Conservation (phyloP, 2,329 filamentous ascomycete species). For the Torrubiella hemipterigena region DNA sequence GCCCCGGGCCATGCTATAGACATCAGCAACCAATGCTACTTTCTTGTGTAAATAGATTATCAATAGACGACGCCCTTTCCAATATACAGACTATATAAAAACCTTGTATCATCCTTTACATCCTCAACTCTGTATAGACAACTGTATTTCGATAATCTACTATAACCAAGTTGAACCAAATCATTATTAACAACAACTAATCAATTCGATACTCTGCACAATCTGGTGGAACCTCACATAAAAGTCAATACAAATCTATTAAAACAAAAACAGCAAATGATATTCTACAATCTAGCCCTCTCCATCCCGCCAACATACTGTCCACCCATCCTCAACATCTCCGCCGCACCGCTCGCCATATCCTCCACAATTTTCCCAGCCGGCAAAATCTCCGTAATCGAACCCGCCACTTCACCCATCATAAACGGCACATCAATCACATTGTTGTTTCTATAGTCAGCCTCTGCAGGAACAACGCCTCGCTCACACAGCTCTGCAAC, state of each 20-base stretch:
- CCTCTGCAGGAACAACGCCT: conserved; percentile 69
- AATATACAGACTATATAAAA: too few relatives aligned
- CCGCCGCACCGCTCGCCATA: conserved; percentile 70
- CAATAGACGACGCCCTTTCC: too few relatives aligned
- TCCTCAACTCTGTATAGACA: too few relatives aligned
- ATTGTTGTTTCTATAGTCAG: conserved; percentile 70
- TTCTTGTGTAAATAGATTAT: background rate
- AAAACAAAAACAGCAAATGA: background rate
- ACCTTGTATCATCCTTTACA: too few relatives aligned
- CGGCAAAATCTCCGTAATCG: conserved; percentile 65
- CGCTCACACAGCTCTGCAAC: conserved; percentile 63
- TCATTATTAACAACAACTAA: too few relatives aligned
- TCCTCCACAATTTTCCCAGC: conserved; percentile 73
- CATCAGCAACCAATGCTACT: background rate
- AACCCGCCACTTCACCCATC: conserved; percentile 87
- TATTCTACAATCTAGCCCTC: conserved; percentile 28
- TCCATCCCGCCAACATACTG: conserved; percentile 38
- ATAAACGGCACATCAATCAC: conserved; percentile 78
- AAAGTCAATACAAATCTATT: background rate
- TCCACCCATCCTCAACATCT: conserved; percentile 50
- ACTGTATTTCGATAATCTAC: too few relatives aligned
- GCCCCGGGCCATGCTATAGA: too few relatives aligned
- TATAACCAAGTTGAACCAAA: too few relatives aligned
- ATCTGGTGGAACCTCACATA: background rate
- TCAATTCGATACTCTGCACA: background rate